phyloP scores from a whole-genome alignment of 2,329 filamentous ascomycete species.

The Sarocladium oryzae region DNA sequence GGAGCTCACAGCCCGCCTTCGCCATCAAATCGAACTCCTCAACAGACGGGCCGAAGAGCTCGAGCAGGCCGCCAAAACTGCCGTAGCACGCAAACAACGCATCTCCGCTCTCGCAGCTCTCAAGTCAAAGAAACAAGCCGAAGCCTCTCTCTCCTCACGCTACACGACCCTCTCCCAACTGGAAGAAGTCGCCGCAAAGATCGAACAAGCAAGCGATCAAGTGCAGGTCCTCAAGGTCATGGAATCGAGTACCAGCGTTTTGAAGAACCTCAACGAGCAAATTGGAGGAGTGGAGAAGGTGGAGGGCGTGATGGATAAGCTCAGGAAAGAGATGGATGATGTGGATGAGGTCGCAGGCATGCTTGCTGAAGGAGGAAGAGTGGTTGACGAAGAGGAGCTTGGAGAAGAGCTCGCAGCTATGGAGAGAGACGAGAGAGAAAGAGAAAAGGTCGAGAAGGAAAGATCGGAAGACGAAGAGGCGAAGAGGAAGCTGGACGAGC shows the following conservation, averaged over 20 bases:
- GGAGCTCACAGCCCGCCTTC: constrained; percentile 67
- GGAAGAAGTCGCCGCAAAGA: constrained; percentile 73
- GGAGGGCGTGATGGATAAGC: constrained; percentile 65
- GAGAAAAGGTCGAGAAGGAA: constrained; percentile 44
- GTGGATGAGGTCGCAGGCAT: constrained; percentile 77
- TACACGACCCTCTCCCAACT: constrained; percentile 71
- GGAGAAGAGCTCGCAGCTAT: constrained; percentile 81
- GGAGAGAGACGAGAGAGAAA: constrained; percentile 52
- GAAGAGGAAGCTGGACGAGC: constrained; percentile 46
- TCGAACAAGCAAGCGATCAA: constrained; percentile 81
- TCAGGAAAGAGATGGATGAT: constrained; percentile 74
- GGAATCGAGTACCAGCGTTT: constrained; percentile 66
- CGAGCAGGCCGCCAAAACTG: constrained; percentile 57
- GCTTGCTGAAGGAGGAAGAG: constrained; percentile 57
- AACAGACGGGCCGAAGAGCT: constrained; percentile 61
- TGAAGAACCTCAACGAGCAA: constrained; percentile 67
- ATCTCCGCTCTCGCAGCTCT: constrained; percentile 71
- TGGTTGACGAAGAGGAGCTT: constrained; percentile 73
- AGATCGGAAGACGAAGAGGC: constrained; percentile 38
- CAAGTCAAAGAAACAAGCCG: constrained; percentile 74
- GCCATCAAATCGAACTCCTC: constrained; percentile 64
- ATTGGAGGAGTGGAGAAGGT: constrained; percentile 72
- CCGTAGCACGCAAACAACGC: constrained; percentile 67
- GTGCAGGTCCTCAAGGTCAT: constrained; percentile 78
- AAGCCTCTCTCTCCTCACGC: constrained; percentile 65